Percentiles rank a stretch among this genome's conserved stretches.
Conservation (phyloP, 1,284 basidiomycete species). For the Microbotryum intermedium region DNA sequence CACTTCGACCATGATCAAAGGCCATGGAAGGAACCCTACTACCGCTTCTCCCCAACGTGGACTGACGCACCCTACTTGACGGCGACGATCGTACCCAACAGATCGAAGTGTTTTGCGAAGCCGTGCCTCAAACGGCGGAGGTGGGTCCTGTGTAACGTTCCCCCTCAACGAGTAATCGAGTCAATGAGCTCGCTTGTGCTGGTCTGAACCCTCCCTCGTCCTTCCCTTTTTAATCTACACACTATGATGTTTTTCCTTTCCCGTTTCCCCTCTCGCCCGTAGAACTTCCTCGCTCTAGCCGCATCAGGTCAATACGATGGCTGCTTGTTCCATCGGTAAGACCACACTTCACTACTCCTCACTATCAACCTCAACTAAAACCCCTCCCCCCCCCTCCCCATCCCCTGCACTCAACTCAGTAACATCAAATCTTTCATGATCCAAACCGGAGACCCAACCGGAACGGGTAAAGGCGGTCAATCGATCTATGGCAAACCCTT, state of each 20-base stretch:
- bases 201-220: no score
- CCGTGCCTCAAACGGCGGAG: slow-evolving; percentile 87
- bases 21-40: no score
- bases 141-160: slow-evolving; percentile 43
- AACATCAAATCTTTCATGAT: slow-evolving; percentile 96
- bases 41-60: neutral
- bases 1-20: no score
- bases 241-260: no score
- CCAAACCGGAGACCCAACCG: slow-evolving; percentile 39
- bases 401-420: slow-evolving; percentile 44
- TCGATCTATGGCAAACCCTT: slow-evolving; percentile 64
- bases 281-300: slow-evolving; percentile 93
- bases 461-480: slow-evolving; percentile 47
- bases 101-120: slow-evolving; percentile 96
- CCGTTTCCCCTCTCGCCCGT: neutral
- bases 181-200: neutral
- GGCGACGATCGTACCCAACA: slow-evolving; percentile 38
- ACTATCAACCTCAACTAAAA: neutral
- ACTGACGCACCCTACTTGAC: neutral
- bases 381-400: no score
- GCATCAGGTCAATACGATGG: slow-evolving; percentile 81
- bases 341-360: slow-evolving; percentile 5
- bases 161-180: neutral
- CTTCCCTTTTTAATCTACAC: no score
- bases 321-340: slow-evolving; percentile 69